A percentile compares a stretch with the other conserved stretches of the same genome.
Conservation (phyloP, 2,329 filamentous ascomycete genomes). For the Metarhizium humberi region DNA sequence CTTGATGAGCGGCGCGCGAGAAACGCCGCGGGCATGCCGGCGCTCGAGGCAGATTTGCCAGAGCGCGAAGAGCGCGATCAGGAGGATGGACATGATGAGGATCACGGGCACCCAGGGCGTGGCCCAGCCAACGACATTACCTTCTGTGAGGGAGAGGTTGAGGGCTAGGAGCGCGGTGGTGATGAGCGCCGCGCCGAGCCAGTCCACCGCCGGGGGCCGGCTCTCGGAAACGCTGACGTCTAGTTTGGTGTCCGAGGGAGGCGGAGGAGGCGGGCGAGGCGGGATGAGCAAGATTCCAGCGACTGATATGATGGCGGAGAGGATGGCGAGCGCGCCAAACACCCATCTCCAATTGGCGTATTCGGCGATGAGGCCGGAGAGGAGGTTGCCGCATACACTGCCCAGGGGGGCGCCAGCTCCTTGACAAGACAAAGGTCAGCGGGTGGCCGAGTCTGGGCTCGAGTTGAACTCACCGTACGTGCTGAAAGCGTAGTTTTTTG, state of each 20-base stretch:
- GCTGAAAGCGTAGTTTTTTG: conserved; percentile 63
- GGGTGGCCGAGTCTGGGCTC: background rate
- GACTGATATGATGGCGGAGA: conserved; percentile 46
- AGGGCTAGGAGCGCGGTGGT: conserved; percentile 53
- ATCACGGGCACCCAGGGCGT: conserved; percentile 52
- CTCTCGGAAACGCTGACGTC: background rate
- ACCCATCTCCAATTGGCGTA: conserved; percentile 59
- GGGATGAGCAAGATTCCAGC: conserved; percentile 54
- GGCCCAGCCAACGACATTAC: conserved; percentile 59
- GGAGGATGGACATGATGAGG: conserved; percentile 46
- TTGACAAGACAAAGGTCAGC: conserved; percentile 10
- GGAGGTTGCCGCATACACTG: conserved; percentile 53
- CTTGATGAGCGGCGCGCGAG: conserved; percentile 49
- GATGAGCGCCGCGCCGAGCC: conserved; percentile 55
- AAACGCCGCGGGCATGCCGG: conserved; percentile 15
- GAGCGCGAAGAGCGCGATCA: conserved; percentile 45
- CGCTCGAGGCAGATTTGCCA: conserved; percentile 45
- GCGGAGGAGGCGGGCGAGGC: conserved; percentile 23
- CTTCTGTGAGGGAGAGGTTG: conserved; percentile 58
- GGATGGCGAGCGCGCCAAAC: conserved; percentile 54
- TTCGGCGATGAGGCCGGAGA: conserved; percentile 53
- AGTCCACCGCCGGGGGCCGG: conserved; percentile 42
- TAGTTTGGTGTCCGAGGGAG: background rate
- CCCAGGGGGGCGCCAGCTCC: conserved; percentile 57
- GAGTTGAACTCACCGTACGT: conserved; percentile 37